phyloP scores from a whole-genome alignment of 2,329 filamentous ascomycete species.

The Diplodia sapinea region DNA sequence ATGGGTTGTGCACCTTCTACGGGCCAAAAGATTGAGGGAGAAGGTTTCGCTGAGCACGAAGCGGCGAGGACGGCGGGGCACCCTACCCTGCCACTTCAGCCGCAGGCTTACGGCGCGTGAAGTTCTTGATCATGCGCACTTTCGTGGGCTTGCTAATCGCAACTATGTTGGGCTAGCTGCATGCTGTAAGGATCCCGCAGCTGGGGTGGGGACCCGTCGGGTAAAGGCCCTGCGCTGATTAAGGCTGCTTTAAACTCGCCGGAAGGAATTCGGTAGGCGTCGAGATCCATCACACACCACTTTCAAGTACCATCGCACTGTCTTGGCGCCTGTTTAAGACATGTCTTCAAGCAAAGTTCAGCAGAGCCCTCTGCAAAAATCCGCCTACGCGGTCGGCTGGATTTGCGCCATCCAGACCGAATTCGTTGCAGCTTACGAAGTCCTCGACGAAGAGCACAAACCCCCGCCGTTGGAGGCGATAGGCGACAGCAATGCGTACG shows the following conservation, averaged over 20 bases:
- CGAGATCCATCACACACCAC: not conserved
- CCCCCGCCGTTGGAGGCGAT: conserved; percentile 33
- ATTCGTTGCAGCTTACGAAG: conserved; percentile 46
- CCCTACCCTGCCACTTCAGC: no score
- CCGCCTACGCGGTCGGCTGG: conserved; percentile 51
- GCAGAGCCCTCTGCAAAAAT: not conserved
- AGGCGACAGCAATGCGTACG: conserved; percentile 39
- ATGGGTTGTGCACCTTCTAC: no score
- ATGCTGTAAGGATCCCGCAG: no score
- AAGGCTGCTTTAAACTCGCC: not conserved
- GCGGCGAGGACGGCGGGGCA: no score
- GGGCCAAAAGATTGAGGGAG: no score
- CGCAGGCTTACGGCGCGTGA: no score
- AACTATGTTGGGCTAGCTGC: no score
- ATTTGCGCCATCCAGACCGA: conserved; percentile 52
- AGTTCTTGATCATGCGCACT: no score
- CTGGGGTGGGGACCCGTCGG: not conserved
- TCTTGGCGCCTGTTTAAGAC: not conserved
- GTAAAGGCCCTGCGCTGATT: not conserved
- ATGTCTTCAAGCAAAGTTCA: not conserved
- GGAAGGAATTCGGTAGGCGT: not conserved
- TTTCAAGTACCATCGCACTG: not conserved
- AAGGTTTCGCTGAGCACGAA: no score
- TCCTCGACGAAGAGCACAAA: conserved; percentile 51
- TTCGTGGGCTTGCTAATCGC: no score